Evolutionary conservation across 306 rosid genomes (phyloP).

Genomic region (Castanopsis chinensis): DNA sequence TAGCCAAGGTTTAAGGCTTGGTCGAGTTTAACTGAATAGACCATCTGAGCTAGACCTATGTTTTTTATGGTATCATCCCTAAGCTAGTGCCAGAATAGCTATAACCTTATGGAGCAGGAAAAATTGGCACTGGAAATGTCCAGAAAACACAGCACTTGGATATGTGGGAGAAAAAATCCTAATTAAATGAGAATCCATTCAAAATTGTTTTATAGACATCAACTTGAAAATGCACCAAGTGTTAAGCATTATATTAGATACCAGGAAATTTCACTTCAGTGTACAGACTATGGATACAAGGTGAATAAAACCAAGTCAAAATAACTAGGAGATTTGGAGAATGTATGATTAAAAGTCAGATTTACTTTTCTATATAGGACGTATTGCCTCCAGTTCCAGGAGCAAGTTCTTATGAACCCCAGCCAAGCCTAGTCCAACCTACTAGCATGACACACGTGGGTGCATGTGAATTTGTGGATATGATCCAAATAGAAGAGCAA

Average conservation of each 20-base stretch:
- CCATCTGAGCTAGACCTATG: not conserved
- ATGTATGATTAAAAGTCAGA: conserved; percentile 2
- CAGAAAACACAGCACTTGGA: no score
- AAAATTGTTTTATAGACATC: not conserved
- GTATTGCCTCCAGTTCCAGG: not conserved
- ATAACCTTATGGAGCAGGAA: no score
- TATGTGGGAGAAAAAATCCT: not conserved
- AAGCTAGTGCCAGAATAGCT: not conserved
- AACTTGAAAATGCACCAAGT: not conserved
- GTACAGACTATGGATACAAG: not conserved
- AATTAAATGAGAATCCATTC: not conserved
- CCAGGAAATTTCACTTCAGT: conserved; percentile 1
- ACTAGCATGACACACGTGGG: no score
- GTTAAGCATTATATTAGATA: not conserved
- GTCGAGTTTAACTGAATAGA: not conserved
- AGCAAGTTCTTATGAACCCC: not conserved
- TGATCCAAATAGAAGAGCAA: no score
- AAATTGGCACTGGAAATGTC: no score
- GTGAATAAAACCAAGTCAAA: not conserved
- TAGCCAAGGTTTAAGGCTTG: not conserved
- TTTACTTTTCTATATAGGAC: not conserved
- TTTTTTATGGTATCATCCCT: not conserved
- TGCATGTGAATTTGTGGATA: no score
- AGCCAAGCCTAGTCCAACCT: no score
- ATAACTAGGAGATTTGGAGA: not conserved